Conservation (phyloP, 441 rosid genomes). For the Hura crepitans region DNA sequence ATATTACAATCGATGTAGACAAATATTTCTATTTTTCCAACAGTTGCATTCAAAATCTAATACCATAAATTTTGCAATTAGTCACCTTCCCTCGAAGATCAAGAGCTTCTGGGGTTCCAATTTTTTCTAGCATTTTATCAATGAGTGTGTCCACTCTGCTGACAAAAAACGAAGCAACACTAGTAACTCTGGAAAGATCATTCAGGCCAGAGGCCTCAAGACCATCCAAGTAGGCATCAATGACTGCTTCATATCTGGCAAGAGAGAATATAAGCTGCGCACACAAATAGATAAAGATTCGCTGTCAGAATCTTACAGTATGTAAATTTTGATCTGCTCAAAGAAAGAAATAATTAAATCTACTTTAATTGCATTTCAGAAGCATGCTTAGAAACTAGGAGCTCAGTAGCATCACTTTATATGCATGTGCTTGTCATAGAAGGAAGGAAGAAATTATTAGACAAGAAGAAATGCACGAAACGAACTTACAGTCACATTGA, state of each 20-base stretch:
- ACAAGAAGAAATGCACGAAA: constrained; percentile 6
- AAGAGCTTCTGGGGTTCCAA: constrained; percentile 91
- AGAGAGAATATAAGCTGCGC: constrained; percentile 91
- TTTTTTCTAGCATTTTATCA: constrained; percentile 91
- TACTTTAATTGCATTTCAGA: background rate
- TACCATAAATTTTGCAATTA: background rate
- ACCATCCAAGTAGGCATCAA: constrained; percentile 97
- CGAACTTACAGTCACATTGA: constrained; percentile 86
- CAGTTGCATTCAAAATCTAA: background rate
- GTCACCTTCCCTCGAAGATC: constrained; percentile 94
- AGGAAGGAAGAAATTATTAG: background rate
- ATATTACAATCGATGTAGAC: constrained; percentile 15
- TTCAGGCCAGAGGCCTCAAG: constrained; percentile 88
- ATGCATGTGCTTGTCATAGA: background rate
- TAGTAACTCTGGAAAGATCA: constrained; percentile 91
- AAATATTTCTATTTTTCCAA: background rate
- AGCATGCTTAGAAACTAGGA: background rate
- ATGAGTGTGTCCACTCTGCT: constrained; percentile 93
- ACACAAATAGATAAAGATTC: constrained; percentile 14
- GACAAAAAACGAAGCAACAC: constrained; percentile 96
- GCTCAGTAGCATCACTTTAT: background rate
- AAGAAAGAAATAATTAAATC: background rate
- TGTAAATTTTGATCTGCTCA: constrained; percentile 2
- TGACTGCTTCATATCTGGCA: constrained; percentile 89
- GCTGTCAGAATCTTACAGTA: constrained; percentile 8